Conservation (phyloP, 768 basidiomycete species). For the Arthromyces matolae region DNA sequence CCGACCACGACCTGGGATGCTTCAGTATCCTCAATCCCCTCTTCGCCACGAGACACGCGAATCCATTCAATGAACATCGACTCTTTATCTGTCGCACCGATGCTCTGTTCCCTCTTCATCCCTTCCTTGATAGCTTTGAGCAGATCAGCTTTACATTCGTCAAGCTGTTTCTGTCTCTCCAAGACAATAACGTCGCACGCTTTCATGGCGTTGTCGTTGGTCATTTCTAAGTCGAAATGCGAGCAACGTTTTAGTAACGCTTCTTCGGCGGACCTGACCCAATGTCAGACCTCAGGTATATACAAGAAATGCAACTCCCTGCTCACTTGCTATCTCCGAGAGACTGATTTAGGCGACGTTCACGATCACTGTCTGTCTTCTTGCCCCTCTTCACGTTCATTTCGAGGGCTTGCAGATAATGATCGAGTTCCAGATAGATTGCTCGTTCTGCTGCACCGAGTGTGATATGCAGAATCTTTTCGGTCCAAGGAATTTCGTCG, state of each 20-base stretch:
- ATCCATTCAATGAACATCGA: conserved; percentile 80
- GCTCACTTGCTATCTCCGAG: conserved; percentile 87
- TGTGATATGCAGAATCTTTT: conserved; percentile 56
- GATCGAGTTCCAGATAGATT: conserved; percentile 92
- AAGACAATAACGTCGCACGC: conserved; percentile 90
- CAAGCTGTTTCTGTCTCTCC: conserved; percentile 75
- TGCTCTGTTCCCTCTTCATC: conserved; percentile 62
- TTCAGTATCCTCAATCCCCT: conserved; percentile 76
- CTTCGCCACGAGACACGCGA: conserved; percentile 56
- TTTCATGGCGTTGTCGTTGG: conserved; percentile 75
- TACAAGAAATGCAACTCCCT: background rate
- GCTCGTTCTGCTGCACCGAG: conserved; percentile 92
- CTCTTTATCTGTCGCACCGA: conserved; percentile 60
- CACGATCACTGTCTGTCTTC: conserved; percentile 80
- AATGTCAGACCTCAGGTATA: background rate
- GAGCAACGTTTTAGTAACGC: conserved; percentile 93
- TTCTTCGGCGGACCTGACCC: conserved; percentile 84
- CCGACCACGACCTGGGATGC: conserved; percentile 57
- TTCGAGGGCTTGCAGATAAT: conserved; percentile 86
- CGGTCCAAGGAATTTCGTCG: conserved; percentile 84
- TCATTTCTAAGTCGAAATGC: conserved; percentile 83
- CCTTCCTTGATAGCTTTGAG: conserved; percentile 61
- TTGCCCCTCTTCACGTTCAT: conserved; percentile 69
- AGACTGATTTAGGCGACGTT: conserved; percentile 80
- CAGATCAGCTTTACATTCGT: conserved; percentile 75